Evolutionary conservation across 306 rosid species (phyloP), one percentile per base, ranked within the genome.

Genomic region (Pachyrhizus erosus): DNA sequence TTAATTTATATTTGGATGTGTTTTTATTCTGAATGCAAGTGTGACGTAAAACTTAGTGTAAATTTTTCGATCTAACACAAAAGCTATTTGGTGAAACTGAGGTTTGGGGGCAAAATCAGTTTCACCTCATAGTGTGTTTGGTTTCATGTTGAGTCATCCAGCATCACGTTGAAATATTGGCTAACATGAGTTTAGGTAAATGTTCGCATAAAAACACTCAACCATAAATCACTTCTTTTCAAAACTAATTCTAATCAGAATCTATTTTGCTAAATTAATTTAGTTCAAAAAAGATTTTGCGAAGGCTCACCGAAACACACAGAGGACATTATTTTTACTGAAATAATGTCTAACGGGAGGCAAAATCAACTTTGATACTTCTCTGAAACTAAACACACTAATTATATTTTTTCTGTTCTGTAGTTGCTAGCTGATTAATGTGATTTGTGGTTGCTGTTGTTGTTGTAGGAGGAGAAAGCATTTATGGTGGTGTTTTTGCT

Each of bases 391-490:
- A 37, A 7, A 37, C 42, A 5, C 7, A 37, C 9, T 23, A 60
- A 27, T 9, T 15, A 24, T 26, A 26, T 58, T 23, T 20, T 4
- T 60, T 60, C 18, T 60, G 18, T 60, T 57, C 17, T 20, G 34
- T 60, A 11, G 67, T 26, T 26, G 37, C 67, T 26, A 26, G 67
- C 39, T 26, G 31, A 23, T 10, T 54, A 23, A 23, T 58, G 65
- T 58, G 65, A 11, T 13, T 23, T 58, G 33, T 58, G 65, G 20
- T 5, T 58, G 17, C 66, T 39, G 9, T 21, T 68, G 46, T 20
- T 68, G 18, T 68, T 70, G 74, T 87, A 94, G 97, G 98, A 13
- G 99, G 98, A 21, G 97, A 92, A 58, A 92, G 97, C 78, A 90
- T 96, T 52, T 96, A 92, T 82, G 97, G 97, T 43, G 90, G 86